Conservation (phyloP, 768 basidiomycete genomes). For the Amanita inopinata region DNA sequence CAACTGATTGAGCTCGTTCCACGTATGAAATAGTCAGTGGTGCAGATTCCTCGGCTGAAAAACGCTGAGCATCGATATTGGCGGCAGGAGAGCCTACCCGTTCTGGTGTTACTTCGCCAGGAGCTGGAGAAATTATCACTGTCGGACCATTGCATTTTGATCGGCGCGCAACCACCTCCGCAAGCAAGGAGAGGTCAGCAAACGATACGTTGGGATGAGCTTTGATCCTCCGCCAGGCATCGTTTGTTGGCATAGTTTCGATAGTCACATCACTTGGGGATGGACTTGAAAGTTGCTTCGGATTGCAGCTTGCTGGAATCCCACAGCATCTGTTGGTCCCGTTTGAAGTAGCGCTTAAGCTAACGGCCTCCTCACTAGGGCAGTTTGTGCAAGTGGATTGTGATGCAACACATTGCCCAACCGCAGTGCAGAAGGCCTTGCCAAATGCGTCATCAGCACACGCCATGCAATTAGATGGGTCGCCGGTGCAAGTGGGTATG, state of each 20-base stretch:
- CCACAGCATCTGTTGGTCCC: slow-evolving; percentile 15
- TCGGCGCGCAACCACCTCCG: slow-evolving; percentile 80
- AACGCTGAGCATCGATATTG: not conserved
- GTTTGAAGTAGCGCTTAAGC: not conserved
- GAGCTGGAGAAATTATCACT: slow-evolving; percentile 46
- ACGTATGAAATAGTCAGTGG: slow-evolving; percentile 46
- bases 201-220: slow-evolving; percentile 84
- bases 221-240: slow-evolving; percentile 79
- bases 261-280: slow-evolving; percentile 12
- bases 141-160: slow-evolving; percentile 69
- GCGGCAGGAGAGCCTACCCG: slow-evolving; percentile 24
- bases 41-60: slow-evolving; percentile 19
- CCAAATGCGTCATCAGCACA: slow-evolving; percentile 84
- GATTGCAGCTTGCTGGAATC: slow-evolving; percentile 15
- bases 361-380: slow-evolving; percentile 25
- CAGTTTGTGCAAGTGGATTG: slow-evolving; percentile 45
- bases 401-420: slow-evolving; percentile 51
- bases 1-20: slow-evolving; percentile 21
- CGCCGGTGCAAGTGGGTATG: slow-evolving; percentile 55
- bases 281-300: slow-evolving; percentile 15
- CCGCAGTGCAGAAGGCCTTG: slow-evolving; percentile 77
- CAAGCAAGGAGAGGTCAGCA: slow-evolving; percentile 73
- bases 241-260: slow-evolving; percentile 68
- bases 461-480: slow-evolving; percentile 77
- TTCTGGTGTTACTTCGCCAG: slow-evolving; percentile 40